These are phyloP conservation scores for Davidsoniella australis DNA, from an alignment of 2,329 filamentous ascomycete species.

Conservation along the genomic window DNA sequence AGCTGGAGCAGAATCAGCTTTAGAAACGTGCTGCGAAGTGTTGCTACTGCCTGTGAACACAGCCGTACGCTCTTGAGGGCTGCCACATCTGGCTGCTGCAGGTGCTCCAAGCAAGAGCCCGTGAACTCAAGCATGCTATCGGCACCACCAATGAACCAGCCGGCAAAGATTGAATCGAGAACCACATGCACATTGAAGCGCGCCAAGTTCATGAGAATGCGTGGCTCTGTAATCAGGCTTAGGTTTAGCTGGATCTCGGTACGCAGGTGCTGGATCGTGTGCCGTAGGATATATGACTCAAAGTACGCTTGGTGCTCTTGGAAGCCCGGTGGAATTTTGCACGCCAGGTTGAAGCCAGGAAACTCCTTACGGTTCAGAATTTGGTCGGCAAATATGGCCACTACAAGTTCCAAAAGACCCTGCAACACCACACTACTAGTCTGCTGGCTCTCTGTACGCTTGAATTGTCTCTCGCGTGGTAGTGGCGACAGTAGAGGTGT, in stretches of 20 bases:
- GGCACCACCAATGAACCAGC: constrained; percentile 86
- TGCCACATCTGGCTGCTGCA: constrained; percentile 71
- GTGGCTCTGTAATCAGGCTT: constrained; percentile 59
- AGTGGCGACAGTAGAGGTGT: constrained; percentile 30
- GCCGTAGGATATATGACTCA: constrained; percentile 71
- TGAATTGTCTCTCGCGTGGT: not conserved
- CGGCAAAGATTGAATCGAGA: constrained; percentile 82
- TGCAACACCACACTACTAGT: constrained; percentile 58
- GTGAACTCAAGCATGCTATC: constrained; percentile 72
- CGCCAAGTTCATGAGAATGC: constrained; percentile 71
- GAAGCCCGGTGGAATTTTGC: constrained; percentile 82
- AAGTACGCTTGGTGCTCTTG: constrained; percentile 92
- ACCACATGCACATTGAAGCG: constrained; percentile 59
- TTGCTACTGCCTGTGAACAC: constrained; percentile 65
- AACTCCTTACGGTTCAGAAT: constrained; percentile 80
- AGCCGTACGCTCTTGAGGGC: constrained; percentile 75
- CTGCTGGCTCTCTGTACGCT: constrained; percentile 30
- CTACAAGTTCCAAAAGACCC: constrained; percentile 57
- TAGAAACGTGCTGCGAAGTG: constrained; percentile 61
- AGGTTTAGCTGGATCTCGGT: constrained; percentile 55
- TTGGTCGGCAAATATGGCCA: constrained; percentile 72
- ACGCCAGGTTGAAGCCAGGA: constrained; percentile 64
- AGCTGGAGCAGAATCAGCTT: constrained; percentile 64
- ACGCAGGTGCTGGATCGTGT: constrained; percentile 53
- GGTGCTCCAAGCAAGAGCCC: constrained; percentile 69